Evolutionary conservation across 2,329 filamentous ascomycete species (phyloP), one percentile per base, ranked within the genome.

Genomic region (Talaromyces sp.): DNA sequence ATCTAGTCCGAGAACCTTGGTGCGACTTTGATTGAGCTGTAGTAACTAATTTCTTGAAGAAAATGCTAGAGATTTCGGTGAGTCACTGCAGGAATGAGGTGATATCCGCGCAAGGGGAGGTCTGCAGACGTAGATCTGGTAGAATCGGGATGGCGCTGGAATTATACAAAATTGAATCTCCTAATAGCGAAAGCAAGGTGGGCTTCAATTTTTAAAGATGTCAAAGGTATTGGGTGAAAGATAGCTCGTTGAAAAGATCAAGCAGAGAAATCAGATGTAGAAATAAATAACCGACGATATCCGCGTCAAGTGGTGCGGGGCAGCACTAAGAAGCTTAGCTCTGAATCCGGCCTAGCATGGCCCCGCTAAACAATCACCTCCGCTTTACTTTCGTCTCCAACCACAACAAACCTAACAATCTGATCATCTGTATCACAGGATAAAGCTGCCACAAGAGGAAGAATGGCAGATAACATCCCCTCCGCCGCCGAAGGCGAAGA

Each of bases 391-490:
- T 47, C 50, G 0, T 50, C 24, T 27, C 37, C 22, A 24, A 27
- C 8, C 19, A 35, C 31, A 33, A 19, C n/a, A 14, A 31, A 10
- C 13, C 24, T 6, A 50, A 50, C 9, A 47, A 19, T 7, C 9
- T 7, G 9, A 24, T 14, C 37, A 39, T 39, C 37, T 14, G 5
- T 14, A 43, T 43, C 16, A 43, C 41, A 43, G 41, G 27, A 31
- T 31, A 31, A 19, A 19, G n/a, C 6, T 8, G n/a, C 3, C 41
- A 16, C 22, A 13, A 37, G 2, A 11, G 9, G 9, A 37, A 31
- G 27, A 27, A 82, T 82, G 80, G 78, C 80, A 24, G 79, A 82
- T 68, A 72, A 78, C 10, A 76, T 81, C 60, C 76, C 79, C 31
- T 76, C 81, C 24, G 75, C 77, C 35, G 72, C 74, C 39, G 70